Conservation (phyloP, 352 stramenopile species). For the Phytophthora quininea region DNA sequence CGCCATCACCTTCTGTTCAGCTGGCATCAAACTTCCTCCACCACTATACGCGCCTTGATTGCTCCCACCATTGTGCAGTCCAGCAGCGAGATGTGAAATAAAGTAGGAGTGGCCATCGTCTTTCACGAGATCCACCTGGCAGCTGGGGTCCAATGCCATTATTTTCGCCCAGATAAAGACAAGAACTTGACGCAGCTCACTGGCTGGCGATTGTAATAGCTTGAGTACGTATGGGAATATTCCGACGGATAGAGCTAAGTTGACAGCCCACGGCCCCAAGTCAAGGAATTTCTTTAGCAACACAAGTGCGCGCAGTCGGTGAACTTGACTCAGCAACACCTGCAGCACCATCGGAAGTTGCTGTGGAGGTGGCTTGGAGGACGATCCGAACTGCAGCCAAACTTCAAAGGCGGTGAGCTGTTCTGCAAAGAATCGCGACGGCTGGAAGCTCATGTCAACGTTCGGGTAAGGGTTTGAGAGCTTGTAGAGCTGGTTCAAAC, state of each 20-base stretch:
- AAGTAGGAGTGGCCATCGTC: slow-evolving; percentile 96
- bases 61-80: slow-evolving; percentile 50
- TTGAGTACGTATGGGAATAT: slow-evolving; percentile 99
- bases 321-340: slow-evolving; percentile 95
- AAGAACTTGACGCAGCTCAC: slow-evolving; percentile 96
- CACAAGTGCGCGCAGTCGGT: slow-evolving; percentile 96
- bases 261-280: slow-evolving; percentile 91
- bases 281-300: slow-evolving; percentile 97
- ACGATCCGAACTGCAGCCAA: slow-evolving; percentile 96
- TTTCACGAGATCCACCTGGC: slow-evolving; percentile 96
- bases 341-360: slow-evolving; percentile 98
- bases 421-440: slow-evolving; percentile 97
- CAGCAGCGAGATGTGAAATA: slow-evolving; percentile 91
- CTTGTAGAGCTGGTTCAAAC: slow-evolving; percentile 95
- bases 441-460: slow-evolving; percentile 73
- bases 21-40: slow-evolving; percentile 56
- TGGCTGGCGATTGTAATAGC: slow-evolving; percentile 94
- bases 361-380: slow-evolving; percentile 92
- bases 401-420: slow-evolving; percentile 99
- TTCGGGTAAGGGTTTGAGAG: slow-evolving; percentile 72
- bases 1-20: slow-evolving; percentile 94
- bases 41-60: slow-evolving; percentile 35
- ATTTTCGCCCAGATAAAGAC: slow-evolving; percentile 95
- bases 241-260: slow-evolving; percentile 93
- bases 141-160: slow-evolving; percentile 95